Percentiles rank a stretch among this genome's conserved stretches.
Evolutionary conservation across 163 green algal genomes (phyloP).

Genomic region (Prototheca wickerhamii): DNA sequence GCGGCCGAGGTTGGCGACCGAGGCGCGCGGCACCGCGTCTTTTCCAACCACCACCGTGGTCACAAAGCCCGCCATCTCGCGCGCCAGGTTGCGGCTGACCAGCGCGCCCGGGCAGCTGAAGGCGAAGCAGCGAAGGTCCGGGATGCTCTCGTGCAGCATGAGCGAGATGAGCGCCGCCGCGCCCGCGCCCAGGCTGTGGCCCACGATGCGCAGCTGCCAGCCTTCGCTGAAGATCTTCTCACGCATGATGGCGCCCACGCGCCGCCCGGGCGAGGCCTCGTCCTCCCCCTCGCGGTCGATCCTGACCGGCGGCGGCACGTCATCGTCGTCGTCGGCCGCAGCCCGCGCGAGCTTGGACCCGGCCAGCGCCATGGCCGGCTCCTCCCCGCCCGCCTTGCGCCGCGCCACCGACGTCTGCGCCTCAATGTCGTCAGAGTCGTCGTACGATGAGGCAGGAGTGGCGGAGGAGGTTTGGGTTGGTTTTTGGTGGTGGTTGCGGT

Average conservation of each 20-base stretch:
- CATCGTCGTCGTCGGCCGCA: too few species aligned
- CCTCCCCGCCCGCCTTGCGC: background rate
- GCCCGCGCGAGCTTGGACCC: too few species aligned
- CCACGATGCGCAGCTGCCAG: conserved; percentile 40
- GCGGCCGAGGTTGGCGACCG: conserved; percentile 26
- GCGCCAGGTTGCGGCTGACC: conserved; percentile 29
- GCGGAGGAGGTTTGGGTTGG: too few species aligned
- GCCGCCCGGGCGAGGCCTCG: too few species aligned
- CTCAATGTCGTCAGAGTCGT: background rate
- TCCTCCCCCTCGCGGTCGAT: too few species aligned
- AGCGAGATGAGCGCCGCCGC: conserved; percentile 43
- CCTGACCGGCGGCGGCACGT: too few species aligned
- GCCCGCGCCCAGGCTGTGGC: conserved; percentile 48
- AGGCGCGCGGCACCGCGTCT: conserved; percentile 35
- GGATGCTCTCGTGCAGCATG: conserved; percentile 34
- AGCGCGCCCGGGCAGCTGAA: conserved; percentile 31
- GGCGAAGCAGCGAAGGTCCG: conserved; percentile 24
- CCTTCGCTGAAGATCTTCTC: conserved; percentile 24
- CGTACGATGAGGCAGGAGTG: background rate
- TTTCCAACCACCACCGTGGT: conserved; percentile 44
- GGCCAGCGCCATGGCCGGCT: too few species aligned
- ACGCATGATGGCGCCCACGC: too few species aligned
- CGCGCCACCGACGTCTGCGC: background rate
- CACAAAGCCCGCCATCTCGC: conserved; percentile 25
- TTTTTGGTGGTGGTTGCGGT: too few species aligned